These are phyloP conservation scores for Stagonosporopsis tanaceti DNA, from an alignment of 2,329 filamentous ascomycete genomes.

Conservation along the genomic window DNA sequence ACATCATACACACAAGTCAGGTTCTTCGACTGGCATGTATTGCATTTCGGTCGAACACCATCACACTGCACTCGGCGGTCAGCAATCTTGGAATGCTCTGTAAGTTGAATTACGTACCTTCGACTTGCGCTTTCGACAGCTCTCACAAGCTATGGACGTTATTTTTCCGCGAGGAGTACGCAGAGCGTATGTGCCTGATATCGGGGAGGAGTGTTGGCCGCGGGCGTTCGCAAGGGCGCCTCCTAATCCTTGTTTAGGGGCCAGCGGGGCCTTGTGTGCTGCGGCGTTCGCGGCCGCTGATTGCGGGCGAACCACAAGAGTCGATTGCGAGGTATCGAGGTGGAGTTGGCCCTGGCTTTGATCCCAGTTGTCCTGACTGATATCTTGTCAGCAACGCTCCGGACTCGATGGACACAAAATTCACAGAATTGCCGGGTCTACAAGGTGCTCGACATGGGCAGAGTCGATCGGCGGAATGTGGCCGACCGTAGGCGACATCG, in stretches of 20 bases:
- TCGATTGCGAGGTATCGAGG: slow-evolving; percentile 39
- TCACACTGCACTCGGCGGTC: slow-evolving; percentile 41
- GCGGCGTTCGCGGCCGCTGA: slow-evolving; percentile 30
- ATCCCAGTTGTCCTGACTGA: slow-evolving; percentile 46
- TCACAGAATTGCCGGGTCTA: slow-evolving; percentile 20
- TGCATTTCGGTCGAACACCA: slow-evolving; percentile 50
- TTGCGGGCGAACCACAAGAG: slow-evolving; percentile 42
- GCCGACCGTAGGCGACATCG: slow-evolving; percentile 29
- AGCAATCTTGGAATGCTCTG: slow-evolving; percentile 8
- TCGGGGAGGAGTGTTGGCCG: slow-evolving; percentile 46
- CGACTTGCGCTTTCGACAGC: slow-evolving; percentile 50
- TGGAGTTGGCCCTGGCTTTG: slow-evolving; percentile 39
- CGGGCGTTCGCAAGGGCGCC: slow-evolving; percentile 42
- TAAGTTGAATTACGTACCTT: slow-evolving; percentile 35
- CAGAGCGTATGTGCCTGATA: slow-evolving; percentile 47
- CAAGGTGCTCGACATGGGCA: slow-evolving; percentile 12
- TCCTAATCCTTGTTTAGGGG: slow-evolving; percentile 47
- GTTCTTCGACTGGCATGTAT: slow-evolving; percentile 50
- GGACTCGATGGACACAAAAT: slow-evolving; percentile 11
- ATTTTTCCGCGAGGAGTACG: slow-evolving; percentile 50
- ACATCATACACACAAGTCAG: slow-evolving; percentile 50
- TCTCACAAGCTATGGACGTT: slow-evolving; percentile 51
- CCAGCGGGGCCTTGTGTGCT: slow-evolving; percentile 47
- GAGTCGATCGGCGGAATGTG: slow-evolving; percentile 24
- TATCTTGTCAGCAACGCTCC: slow-evolving; percentile 34